These are phyloP conservation scores for Massarina eburnea DNA, from an alignment of 2,329 filamentous ascomycete species.

Conservation along the genomic window DNA sequence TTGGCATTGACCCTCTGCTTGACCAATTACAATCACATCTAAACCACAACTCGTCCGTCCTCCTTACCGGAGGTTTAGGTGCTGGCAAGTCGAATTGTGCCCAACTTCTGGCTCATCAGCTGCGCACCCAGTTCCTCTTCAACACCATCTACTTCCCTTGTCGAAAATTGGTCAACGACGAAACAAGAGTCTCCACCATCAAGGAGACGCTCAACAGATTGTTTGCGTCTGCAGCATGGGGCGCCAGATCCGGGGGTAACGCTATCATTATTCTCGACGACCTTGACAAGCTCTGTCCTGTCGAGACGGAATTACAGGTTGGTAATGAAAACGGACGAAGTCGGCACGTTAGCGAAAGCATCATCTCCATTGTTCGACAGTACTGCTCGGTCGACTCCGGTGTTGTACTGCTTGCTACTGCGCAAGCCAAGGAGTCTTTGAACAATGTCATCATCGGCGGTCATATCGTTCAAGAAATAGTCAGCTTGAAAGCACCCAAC, in stretches of 20 bases:
- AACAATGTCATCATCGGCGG: conserved; percentile 89
- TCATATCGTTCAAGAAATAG: conserved; percentile 88
- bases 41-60: conserved; percentile 81
- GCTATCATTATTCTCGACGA: conserved; percentile 89
- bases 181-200: conserved; percentile 84
- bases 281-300: conserved; percentile 87
- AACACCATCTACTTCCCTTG: conserved; percentile 86
- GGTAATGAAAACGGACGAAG: conserved; percentile 92
- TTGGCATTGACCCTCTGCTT: conserved; percentile 81
- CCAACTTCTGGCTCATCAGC: conserved; percentile 70
- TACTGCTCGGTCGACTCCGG: conserved; percentile 79
- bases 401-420: conserved; percentile 85
- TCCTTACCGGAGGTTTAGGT: conserved; percentile 85
- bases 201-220: conserved; percentile 83
- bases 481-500: conserved; percentile 85
- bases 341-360: conserved; percentile 85
- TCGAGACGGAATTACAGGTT: conserved; percentile 91
- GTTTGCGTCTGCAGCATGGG: conserved; percentile 91
- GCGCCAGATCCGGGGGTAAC: conserved; percentile 79
- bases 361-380: conserved; percentile 79
- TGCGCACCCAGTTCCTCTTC: conserved; percentile 74
- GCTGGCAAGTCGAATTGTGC: conserved; percentile 86
- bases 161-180: conserved; percentile 83
- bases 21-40: conserved; percentile 74
- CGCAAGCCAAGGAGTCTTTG: conserved; percentile 87